Conservation (phyloP, 805 yeast genomes). For the Myxozyma monticola region DNA sequence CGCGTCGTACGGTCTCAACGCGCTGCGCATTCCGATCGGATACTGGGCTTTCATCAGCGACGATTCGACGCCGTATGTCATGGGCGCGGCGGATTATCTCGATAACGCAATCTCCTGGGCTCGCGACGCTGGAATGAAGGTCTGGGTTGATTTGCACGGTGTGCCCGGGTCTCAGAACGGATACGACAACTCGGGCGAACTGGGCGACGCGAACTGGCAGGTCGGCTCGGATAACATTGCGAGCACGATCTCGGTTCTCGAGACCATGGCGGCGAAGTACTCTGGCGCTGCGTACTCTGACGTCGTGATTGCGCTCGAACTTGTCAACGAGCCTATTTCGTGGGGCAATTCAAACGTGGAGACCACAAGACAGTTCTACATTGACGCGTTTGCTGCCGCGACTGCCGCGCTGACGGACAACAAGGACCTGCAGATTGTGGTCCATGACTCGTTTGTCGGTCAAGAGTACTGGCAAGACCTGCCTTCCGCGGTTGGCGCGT, state of each 20-base stretch:
- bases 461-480: conserved; percentile 63
- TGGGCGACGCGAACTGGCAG: conserved; percentile 62
- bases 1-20: conserved; percentile 58
- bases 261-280: conserved; percentile 59
- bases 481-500: conserved; percentile 35
- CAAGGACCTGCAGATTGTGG: conserved; percentile 53
- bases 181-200: conserved; percentile 86
- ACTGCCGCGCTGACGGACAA: conserved; percentile 47
- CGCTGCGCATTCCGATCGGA: conserved; percentile 57
- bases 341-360: conserved; percentile 50
- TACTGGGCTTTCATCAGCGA: conserved; percentile 61
- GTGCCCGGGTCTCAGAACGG: conserved; percentile 95
- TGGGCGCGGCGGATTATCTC: conserved; percentile 71
- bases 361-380: conserved; percentile 58
- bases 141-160: conserved; percentile 91
- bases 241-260: conserved; percentile 57
- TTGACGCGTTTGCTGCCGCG: conserved; percentile 62
- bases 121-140: conserved; percentile 58
- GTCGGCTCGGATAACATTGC: conserved; percentile 50
- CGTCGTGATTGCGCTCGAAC: conserved; percentile 78
- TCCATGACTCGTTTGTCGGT: conserved; percentile 81
- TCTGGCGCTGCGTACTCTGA: conserved; percentile 62
- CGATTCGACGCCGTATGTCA: conserved; percentile 55
- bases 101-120: conserved; percentile 83
- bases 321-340: conserved; percentile 81